Evolutionary conservation across 257 asterid genomes (phyloP), one percentile per base, ranked within the genome.

Genomic region (Nicotiana undulata): DNA sequence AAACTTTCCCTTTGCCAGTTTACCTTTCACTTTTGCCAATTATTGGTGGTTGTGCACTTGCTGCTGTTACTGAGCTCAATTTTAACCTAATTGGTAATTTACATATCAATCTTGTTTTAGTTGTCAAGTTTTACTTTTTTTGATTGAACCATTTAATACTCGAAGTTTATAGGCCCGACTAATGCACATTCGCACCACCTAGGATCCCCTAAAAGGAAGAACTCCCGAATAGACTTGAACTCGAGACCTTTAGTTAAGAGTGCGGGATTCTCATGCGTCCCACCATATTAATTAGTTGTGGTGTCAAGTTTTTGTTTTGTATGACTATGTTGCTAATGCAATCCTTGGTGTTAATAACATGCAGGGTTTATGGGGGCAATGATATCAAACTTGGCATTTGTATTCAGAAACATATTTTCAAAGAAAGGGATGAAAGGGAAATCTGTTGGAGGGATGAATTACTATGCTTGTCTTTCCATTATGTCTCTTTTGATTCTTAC

Each of bases 351-450:
- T 59, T 59, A 0, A 81, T 77, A 59, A 20, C 32, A 34, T 83
- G 82, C 94, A 94, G 98, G 98, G 9, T 92, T 94, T 37, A 90
- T 92, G 95, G 97, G 98, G 34, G 98, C 98, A 3, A 92, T 94
- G 98, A 53, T 94, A 63, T 94, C 97, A 79, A 94, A 94, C 80
- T 56, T 94, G 92, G 98, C 98, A 72, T 94, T 94, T 84, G 98
- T 92, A 18, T 90, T 94, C 46, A 87, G 98, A 72, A 94, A 94
- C 85, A 91, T 94, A 90, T 94, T 94, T 79, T 94, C 98, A 2
- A 94, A 94, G 90, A 91, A 68, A 77, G 98, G 97, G 24, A 89
- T 84, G 88, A 89, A 87, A 34, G 97, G 98, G 65, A 88, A 90
- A 63, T 89, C 97, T 9, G 98, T 91, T 37, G 96, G 95, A 58